Percentiles rank a stretch among this genome's conserved stretches.
These are phyloP conservation scores for Helianthus annuus DNA, from an alignment of 129 eudicot species.

Conservation along the genomic window DNA sequence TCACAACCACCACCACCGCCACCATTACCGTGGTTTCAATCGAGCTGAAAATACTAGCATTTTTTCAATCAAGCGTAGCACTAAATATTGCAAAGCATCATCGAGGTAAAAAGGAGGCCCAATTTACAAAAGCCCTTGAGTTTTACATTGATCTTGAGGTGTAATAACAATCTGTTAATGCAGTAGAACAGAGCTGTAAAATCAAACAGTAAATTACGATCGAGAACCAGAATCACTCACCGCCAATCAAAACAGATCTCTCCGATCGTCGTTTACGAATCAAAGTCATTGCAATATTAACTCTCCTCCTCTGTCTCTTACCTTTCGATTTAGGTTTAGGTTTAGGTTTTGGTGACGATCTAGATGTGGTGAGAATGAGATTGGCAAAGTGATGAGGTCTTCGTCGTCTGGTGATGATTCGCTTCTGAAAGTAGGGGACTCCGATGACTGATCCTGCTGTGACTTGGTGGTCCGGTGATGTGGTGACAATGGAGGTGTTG, in stretches of 20 bases:
- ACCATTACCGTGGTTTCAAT: too few species aligned
- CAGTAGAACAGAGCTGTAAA: slow-evolving; percentile 3
- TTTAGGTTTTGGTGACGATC: slow-evolving; percentile 2
- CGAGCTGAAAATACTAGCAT: too few species aligned
- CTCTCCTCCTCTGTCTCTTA: slow-evolving; percentile 28
- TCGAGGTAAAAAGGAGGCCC: not conserved
- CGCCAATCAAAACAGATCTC: slow-evolving; percentile 17
- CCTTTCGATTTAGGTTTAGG: not conserved
- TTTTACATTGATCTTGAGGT: slow-evolving; percentile 8
- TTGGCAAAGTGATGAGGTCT: slow-evolving; percentile 32
- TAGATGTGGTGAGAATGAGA: slow-evolving; percentile 23
- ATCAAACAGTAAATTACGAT: not conserved
- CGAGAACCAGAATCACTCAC: slow-evolving; percentile 13
- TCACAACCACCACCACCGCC: too few species aligned
- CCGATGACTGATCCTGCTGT: slow-evolving; percentile 60
- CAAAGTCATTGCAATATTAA: slow-evolving; percentile 33
- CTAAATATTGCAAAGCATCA: not conserved
- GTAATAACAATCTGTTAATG: not conserved
- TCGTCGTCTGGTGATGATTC: slow-evolving; percentile 35
- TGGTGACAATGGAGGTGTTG: too few species aligned
- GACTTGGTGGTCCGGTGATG: too few species aligned
- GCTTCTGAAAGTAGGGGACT: slow-evolving; percentile 61
- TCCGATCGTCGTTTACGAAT: slow-evolving; percentile 23
- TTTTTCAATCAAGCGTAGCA: too few species aligned
- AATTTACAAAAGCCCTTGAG: slow-evolving; percentile 18